Evolutionary conservation across 176 grass and related monocot species (phyloP).

Genomic region (Guadua angustifolia): DNA sequence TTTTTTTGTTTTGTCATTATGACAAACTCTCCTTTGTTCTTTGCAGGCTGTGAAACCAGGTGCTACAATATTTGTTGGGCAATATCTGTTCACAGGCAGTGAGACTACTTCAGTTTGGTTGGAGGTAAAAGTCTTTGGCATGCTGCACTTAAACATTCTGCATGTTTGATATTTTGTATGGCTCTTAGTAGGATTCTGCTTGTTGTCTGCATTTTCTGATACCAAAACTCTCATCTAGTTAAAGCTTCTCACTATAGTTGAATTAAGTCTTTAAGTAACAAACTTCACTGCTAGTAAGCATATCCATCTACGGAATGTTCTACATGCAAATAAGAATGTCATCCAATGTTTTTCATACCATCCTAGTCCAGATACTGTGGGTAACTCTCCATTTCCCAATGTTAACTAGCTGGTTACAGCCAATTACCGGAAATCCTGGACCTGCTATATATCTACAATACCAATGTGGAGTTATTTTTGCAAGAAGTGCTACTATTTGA

Average conservation of each 20-base stretch:
- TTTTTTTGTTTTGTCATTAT: no score
- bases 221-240: no score
- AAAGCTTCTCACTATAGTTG: not conserved
- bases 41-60: no score
- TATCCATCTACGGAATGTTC: not conserved
- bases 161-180: no score
- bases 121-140: no score
- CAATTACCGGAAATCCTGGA: not conserved
- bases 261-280: conserved; percentile 16
- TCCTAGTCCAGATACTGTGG: not conserved
- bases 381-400: conserved; percentile 15
- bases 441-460: not conserved
- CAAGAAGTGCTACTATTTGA: not conserved
- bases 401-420: not conserved
- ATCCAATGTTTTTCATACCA: not conserved
- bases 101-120: no score
- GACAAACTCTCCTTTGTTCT: no score
- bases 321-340: not conserved
- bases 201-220: no score
- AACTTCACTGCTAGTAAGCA: not conserved
- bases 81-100: no score
- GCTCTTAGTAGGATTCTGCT: no score
- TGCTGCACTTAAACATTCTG: no score
- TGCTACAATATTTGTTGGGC: no score
- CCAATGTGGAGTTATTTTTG: not conserved